Base-by-base conservation (phyloP, 352 stramenopile genomes). In the Pythium aristosporum region DNA sequence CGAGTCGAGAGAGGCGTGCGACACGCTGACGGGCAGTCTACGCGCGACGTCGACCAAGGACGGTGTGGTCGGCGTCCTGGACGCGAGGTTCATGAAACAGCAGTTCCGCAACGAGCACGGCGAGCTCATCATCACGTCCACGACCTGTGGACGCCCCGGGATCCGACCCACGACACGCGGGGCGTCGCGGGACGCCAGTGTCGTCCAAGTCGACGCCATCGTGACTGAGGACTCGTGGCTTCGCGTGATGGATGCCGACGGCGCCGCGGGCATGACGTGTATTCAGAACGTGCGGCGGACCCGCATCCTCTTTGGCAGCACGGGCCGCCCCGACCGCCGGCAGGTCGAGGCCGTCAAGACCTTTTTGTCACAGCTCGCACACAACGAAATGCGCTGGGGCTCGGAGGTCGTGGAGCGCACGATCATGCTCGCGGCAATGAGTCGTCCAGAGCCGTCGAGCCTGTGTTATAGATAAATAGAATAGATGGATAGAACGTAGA, bases 181-280 rank as follows among this genome's bases (percentile, higher is more conserved):
- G 2, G 9, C 3, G 16, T 2, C 9, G 18, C 5, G 3, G 20
- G 23, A 58, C 18, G 1, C 21, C 34, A 4, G 34, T n/a, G 16
- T 53, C 28, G 18, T n/a, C 0, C 25, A 50, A 1, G 42, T 61
- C 12, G 42, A 61, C 32, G 55, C 55, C 2, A 8, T 54, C 9
- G 43, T 61, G 28, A 41, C 30, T 18, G 55, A 61, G 20, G 55
- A 61, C 30, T 43, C 55, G 28, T 61, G 54, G 54, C 23, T 61
- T 0, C 54, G 54, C 2, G 23, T 61, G 25, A 23, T 61, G 2
- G 54, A 50, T 25, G 41, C 54, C 2, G 37, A 39, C 52, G 36
- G 36, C 1, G 36, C 15, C 37, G 16, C n/a, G 18, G 37, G 9
- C 9, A 6, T 60, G 39, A 50, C 54, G 10, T 51, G 41, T n/a